Percentiles rank a stretch among this genome's conserved stretches.
Conservation (phyloP, 2,329 filamentous ascomycete species). For the Nakataea oryzae region DNA sequence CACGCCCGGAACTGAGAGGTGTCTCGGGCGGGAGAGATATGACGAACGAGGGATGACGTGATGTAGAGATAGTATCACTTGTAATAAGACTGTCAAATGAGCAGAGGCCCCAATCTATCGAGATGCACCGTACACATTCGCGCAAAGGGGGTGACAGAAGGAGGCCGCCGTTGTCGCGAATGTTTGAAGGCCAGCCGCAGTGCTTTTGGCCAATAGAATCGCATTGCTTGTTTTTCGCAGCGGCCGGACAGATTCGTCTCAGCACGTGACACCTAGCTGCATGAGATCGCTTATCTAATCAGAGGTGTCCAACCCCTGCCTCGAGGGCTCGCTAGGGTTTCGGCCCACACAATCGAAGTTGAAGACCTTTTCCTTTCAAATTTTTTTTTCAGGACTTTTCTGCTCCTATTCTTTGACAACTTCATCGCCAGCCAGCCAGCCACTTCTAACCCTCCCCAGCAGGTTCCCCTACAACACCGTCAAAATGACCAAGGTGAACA, state of each 20-base stretch:
- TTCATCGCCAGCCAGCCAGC: not conserved
- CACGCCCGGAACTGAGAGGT: no score
- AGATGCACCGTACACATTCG: no score
- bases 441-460: not conserved
- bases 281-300: not conserved
- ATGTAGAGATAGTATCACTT: no score
- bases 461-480: not conserved
- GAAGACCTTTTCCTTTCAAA: not conserved
- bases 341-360: not conserved
- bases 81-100: no score
- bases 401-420: not conserved
- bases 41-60: no score
- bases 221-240: not conserved
- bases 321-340: not conserved
- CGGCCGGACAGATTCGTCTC: not conserved
- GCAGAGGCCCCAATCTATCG: no score
- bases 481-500: conserved; percentile 11
- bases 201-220: not conserved
- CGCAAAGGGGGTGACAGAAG: no score
- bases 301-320: not conserved
- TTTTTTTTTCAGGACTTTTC: not conserved
- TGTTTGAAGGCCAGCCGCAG: no score
- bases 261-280: not conserved
- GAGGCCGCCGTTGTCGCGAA: no score
- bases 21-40: no score